Evolutionary conservation across 2,329 filamentous ascomycete genomes (phyloP), one percentile per base, ranked within the genome.

Genomic region (Trichoderma simmonsii): DNA sequence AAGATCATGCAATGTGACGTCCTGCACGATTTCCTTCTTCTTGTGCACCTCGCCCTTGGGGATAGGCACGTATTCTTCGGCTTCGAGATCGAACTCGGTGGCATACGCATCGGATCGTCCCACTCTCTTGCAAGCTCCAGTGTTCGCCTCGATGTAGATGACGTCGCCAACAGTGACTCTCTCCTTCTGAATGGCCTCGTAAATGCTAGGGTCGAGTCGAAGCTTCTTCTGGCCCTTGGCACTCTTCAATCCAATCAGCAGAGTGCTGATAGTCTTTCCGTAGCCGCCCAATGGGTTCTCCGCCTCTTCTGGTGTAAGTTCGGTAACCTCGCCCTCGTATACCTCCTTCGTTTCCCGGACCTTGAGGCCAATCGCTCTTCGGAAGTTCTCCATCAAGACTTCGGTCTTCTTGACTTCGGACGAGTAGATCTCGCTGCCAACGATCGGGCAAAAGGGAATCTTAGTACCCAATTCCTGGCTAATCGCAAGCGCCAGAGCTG

Each of bases 351-450:
- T 98, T 87, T 99, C 96, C 79, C 96, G 94, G 76, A 99, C 96
- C 80, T 97, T 95, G 76, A 99, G 88, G 39, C 95, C 96, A 82
- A 99, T 99, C 72, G 96, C 96, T 80, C 96, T 89, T 81, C 96
- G 90, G 83, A 99, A 99, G 85, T 98, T 98, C 87, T 99, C 96
- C 96, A 98, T 98, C 80, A 99, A 85, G 76, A 97, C 92, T 83
- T 99, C 96, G 64, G 96, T 99, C 90, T 99, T 99, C 90, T 99
- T 99, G 75, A 99, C 95, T 83, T 99, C 96, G 60, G 95, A 92
- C 77, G 94, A 97, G 85, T 98, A 99, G 78, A 99, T 92, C 83
- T 99, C 96, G 86, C 95, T 98, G 77, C 95, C 96, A 68, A 98
- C 96, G 80, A 99, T 98, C 51, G 95, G 95, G 82, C 96, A 98